These are phyloP conservation scores for Aspergillus aculeatinus DNA, from an alignment of 2,329 filamentous ascomycete genomes.

Conservation along the genomic window DNA sequence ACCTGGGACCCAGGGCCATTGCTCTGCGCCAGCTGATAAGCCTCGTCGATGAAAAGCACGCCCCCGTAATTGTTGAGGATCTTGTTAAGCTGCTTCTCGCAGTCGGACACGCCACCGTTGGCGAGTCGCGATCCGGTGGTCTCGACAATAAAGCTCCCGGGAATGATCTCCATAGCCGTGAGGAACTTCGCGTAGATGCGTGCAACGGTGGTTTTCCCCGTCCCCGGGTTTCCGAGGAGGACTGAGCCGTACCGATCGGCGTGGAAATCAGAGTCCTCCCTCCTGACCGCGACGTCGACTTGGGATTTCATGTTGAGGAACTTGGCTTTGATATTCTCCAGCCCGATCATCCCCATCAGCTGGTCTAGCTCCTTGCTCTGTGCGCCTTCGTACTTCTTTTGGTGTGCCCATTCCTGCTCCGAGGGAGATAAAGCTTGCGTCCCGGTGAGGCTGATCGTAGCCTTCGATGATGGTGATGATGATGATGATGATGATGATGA, in stretches of 20 bases:
- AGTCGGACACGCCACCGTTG: slow-evolving; percentile 59
- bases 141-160: slow-evolving; percentile 62
- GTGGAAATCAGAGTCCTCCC: slow-evolving; percentile 54
- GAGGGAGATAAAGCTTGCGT: slow-evolving; percentile 30
- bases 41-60: slow-evolving; percentile 75
- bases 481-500: no score
- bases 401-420: slow-evolving; percentile 59
- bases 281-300: slow-evolving; percentile 61
- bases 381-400: slow-evolving; percentile 56
- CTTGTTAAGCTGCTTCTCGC: slow-evolving; percentile 56
- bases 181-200: slow-evolving; percentile 68
- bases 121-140: slow-evolving; percentile 68
- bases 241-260: slow-evolving; percentile 62
- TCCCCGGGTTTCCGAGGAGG: slow-evolving; percentile 73
- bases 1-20: slow-evolving; percentile 58
- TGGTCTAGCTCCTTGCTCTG: slow-evolving; percentile 57
- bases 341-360: slow-evolving; percentile 69
- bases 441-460: no score
- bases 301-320: slow-evolving; percentile 64
- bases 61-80: slow-evolving; percentile 63
- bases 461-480: no score
- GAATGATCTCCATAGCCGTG: slow-evolving; percentile 59
- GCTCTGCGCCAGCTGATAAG: slow-evolving; percentile 67
- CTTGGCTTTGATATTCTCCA: slow-evolving; percentile 66
- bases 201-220: slow-evolving; percentile 76